Conservation (phyloP, 2,329 filamentous ascomycete species). For the Pseudopithomyces maydicus region DNA sequence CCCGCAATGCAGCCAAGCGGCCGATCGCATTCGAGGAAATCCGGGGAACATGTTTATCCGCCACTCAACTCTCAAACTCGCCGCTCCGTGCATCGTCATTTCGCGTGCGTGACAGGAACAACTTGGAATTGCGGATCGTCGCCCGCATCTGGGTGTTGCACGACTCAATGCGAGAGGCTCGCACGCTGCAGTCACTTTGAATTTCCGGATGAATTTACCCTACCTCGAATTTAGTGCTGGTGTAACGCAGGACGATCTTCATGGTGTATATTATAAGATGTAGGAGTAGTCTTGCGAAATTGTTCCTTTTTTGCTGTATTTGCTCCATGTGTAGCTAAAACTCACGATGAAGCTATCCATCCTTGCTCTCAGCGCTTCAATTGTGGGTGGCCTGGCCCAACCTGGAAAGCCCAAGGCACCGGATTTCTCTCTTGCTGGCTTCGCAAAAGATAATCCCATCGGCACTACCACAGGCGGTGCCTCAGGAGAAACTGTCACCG, state of each 20-base stretch:
- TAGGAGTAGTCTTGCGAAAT: not conserved
- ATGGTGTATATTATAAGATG: not conserved
- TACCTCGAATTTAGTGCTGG: not conserved
- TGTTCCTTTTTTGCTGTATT: not conserved
- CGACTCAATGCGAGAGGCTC: not conserved
- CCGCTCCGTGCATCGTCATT: not conserved
- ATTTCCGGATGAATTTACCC: not conserved
- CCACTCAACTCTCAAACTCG: not conserved
- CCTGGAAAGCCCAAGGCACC: conserved; percentile 23
- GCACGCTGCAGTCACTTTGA: not conserved
- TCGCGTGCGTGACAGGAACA: not conserved
- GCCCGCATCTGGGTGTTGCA: not conserved
- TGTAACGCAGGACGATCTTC: not conserved
- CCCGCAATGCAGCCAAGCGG: conserved; percentile 4
- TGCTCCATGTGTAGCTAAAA: not conserved
- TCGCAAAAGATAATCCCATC: conserved; percentile 40
- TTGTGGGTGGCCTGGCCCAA: conserved; percentile 20
- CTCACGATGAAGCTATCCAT: conserved; percentile 1
- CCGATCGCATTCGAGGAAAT: not conserved
- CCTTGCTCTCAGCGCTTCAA: not conserved
- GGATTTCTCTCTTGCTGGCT: conserved; percentile 38
- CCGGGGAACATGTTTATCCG: conserved; percentile 5
- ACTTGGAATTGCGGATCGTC: not conserved
- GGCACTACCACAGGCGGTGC: conserved; percentile 40
- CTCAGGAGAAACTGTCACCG: conserved; percentile 33